These are phyloP conservation scores for Botrytis pseudocinerea DNA, from an alignment of 2,329 filamentous ascomycete genomes.

Conservation along the genomic window DNA sequence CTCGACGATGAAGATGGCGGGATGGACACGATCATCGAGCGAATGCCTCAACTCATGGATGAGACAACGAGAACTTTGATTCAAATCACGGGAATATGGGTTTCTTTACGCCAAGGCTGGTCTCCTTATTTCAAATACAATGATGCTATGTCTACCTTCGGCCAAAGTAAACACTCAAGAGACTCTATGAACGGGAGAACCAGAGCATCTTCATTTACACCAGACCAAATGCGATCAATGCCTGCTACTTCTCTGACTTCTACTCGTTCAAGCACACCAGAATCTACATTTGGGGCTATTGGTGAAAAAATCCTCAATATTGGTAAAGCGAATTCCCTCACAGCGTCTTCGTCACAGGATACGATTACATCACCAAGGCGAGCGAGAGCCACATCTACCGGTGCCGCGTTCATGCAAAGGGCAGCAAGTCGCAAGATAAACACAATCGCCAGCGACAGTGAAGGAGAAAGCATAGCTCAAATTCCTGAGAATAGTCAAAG, in stretches of 20 bases:
- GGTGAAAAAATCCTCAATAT: constrained; percentile 32
- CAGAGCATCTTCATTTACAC: constrained; percentile 36
- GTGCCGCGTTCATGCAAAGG: constrained; percentile 49
- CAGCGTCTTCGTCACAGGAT: constrained; percentile 26
- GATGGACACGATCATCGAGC: constrained; percentile 36
- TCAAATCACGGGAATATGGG: constrained; percentile 53
- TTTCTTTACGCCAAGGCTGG: constrained; percentile 50
- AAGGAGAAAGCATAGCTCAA: constrained; percentile 31
- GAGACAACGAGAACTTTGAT: constrained; percentile 51
- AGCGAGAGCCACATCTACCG: constrained; percentile 48
- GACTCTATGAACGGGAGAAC: constrained; percentile 25
- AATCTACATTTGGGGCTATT: constrained; percentile 30
- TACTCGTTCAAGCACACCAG: constrained; percentile 32
- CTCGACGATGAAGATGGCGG: constrained; percentile 12
- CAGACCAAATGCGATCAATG: constrained; percentile 29
- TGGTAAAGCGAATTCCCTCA: constrained; percentile 28
- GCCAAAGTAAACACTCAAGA: constrained; percentile 22
- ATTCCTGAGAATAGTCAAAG: constrained; percentile 20
- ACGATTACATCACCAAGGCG: constrained; percentile 42
- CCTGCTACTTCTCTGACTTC: constrained; percentile 10
- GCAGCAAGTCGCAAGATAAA: constrained; percentile 34
- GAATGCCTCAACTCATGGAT: constrained; percentile 45
- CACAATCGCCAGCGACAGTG: constrained; percentile 36
- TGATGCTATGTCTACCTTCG: constrained; percentile 33
- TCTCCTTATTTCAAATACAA: constrained; percentile 44